Evolutionary conservation across 2,329 filamentous ascomycete genomes (phyloP).

Genomic region (Teratosphaeria pseudoeucalypti): DNA sequence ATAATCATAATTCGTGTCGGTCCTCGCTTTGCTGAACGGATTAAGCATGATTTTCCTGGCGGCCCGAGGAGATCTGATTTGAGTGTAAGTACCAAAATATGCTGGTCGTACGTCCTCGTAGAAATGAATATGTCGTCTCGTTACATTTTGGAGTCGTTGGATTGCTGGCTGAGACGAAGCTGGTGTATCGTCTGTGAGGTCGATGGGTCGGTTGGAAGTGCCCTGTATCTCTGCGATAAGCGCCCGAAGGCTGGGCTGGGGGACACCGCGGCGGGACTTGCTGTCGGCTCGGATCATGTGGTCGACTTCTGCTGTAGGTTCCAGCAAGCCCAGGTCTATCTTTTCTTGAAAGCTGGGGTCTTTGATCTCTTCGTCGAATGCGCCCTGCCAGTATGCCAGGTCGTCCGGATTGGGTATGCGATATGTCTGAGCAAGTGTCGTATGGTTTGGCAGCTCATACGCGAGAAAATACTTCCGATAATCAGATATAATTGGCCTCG

Average conservation of each 20-base stretch:
- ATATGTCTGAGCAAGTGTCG: conserved; percentile 54
- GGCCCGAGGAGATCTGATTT: conserved; percentile 39
- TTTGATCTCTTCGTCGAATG: conserved; percentile 21
- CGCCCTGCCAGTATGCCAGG: conserved; percentile 15
- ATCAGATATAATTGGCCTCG: conserved; percentile 27
- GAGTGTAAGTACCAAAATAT: conserved; percentile 65
- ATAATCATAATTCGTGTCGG: conserved; percentile 66
- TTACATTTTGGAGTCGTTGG: conserved; percentile 32
- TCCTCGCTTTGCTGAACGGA: conserved; percentile 46
- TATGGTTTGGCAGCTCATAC: conserved; percentile 68
- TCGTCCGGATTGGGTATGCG: conserved; percentile 16
- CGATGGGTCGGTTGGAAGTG: conserved; percentile 30
- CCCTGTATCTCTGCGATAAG: conserved; percentile 36
- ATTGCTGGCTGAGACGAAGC: conserved; percentile 9
- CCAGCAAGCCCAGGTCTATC: conserved; percentile 19
- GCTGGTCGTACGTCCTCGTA: conserved; percentile 53
- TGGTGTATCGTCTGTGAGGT: conserved; percentile 29
- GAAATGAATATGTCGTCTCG: conserved; percentile 55
- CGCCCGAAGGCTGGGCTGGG: conserved; percentile 11
- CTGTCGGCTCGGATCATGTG: conserved; percentile 3
- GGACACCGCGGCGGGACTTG: conserved; percentile 9
- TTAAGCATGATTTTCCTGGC: conserved; percentile 41
- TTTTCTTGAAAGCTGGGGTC: conserved; percentile 20
- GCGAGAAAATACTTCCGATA: conserved; percentile 60
- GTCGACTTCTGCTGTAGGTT: conserved; percentile 6